Evolutionary conservation across 169 alveolate species (phyloP).

Genomic region (Plasmodium malariae): DNA sequence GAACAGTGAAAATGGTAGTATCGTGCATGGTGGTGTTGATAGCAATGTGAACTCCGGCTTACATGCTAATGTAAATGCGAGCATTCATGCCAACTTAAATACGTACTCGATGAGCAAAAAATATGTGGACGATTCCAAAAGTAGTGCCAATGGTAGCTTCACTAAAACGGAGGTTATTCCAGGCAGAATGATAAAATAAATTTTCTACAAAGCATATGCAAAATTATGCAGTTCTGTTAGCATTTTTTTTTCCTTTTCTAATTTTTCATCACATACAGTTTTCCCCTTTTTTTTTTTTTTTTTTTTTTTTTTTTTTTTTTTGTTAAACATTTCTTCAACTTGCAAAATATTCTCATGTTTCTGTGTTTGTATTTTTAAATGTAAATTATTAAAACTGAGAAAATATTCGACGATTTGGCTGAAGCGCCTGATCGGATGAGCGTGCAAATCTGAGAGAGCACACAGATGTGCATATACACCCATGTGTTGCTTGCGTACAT

Average conservation of each 20-base stretch:
- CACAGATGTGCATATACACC: too few relatives aligned
- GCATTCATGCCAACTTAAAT: not conserved
- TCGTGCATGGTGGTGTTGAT: not conserved
- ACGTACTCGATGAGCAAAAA: slow-evolving; percentile 18
- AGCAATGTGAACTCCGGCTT: not conserved
- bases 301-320: slow-evolving; percentile 12
- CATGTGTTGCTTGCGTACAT: too few relatives aligned
- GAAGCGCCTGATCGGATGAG: too few relatives aligned
- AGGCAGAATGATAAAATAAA: not conserved
- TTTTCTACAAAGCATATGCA: not conserved
- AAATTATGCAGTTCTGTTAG: not conserved
- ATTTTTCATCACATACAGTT: not conserved
- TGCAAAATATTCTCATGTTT: not conserved
- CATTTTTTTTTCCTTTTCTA: not conserved
- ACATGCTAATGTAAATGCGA: not conserved
- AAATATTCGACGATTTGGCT: too few relatives aligned
- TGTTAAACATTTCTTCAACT: slow-evolving; percentile 10
- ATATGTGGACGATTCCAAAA: slow-evolving; percentile 24
- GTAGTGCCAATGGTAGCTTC: not conserved
- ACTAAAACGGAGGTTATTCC: not conserved
- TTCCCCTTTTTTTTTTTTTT: not conserved
- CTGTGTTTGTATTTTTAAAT: slow-evolving; percentile 4
- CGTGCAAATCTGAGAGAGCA: too few relatives aligned
- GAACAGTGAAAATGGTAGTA: not conserved
- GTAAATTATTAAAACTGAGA: slow-evolving; percentile 7